Base-by-base conservation (phyloP, 768 basidiomycete species). In the Lanmaoa pseudosensibilis region DNA sequence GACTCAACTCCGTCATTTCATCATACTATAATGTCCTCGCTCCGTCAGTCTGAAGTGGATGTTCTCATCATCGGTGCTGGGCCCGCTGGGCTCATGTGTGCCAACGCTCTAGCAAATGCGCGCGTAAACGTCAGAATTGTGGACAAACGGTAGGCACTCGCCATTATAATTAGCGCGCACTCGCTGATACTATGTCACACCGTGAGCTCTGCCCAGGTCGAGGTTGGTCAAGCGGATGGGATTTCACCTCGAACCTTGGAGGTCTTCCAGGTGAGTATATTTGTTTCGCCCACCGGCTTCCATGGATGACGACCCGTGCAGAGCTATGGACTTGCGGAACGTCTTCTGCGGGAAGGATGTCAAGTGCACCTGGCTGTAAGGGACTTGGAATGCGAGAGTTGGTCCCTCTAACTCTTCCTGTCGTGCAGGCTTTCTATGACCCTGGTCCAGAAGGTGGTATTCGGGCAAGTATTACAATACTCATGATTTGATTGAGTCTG, bases 321-420 rank as follows among this genome's bases (percentile, higher is more conserved):
- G 88, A 92, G 88, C 57, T 91, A 91, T 70, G 89, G 89, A 4
- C 73, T 91, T 4, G 84, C 77, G 4, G 85, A 88, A 12, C 78
- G 81, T 5, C 65, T 91, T 9, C 54, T 90, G 27, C 74, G 70
- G 21, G 80, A 88, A 66, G 87, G 80, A 9, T 82, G 81, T 60
- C 84, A 85, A 52, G 76, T 92, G 73, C 80, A 87, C 54, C 77
- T 82, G 70, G 84, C 85, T 34, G 89, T 90, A 64, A 61, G 82
- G 69, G 34, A 32, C 25, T 41, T 58, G 18, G 19, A 4, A 21
- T 36, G 5, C 11, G 23, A 18, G 46, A 39, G n/a, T 33, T 18
- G 2, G 3, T 34, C 21, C 15, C 41, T 34, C 34, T 43, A 27
- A 57, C 15, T 23, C 9, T 15, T 44, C n/a, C 2, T 54, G 21